Conservation (phyloP, 106 monocot genomes). For the Hemerocallis citrina region DNA sequence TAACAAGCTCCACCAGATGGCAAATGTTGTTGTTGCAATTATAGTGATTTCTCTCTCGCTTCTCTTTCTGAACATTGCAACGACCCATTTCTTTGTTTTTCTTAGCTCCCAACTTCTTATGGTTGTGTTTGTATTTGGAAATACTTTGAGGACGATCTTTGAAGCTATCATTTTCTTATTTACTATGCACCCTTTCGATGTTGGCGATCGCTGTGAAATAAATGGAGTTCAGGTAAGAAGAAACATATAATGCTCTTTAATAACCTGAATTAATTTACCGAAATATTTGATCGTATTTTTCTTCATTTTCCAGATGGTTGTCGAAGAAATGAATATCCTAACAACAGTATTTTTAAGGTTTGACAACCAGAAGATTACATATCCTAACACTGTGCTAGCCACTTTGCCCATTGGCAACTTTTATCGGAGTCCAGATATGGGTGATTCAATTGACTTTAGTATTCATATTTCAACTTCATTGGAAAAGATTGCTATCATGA, state of each 20-base stretch:
- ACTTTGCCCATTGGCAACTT: slow-evolving; percentile 58
- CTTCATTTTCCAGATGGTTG: slow-evolving; percentile 50
- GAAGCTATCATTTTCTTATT: slow-evolving; percentile 84
- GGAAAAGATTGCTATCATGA: slow-evolving; percentile 71
- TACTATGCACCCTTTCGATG: slow-evolving; percentile 88
- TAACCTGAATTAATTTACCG: neutral
- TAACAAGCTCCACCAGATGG: slow-evolving; percentile 84
- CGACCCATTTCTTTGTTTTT: slow-evolving; percentile 58
- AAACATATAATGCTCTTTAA: neutral
- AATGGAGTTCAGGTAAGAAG: slow-evolving; percentile 66
- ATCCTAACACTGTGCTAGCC: slow-evolving; percentile 69
- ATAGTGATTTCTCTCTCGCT: slow-evolving; percentile 70
- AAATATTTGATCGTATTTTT: neutral
- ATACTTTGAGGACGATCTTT: slow-evolving; percentile 72
- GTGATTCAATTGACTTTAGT: slow-evolving; percentile 74
- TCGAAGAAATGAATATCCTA: slow-evolving; percentile 94
- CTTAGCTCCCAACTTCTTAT: slow-evolving; percentile 75
- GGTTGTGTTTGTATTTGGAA: slow-evolving; percentile 67
- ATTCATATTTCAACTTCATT: slow-evolving; percentile 70
- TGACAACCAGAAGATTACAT: slow-evolving; percentile 79
- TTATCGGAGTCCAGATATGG: slow-evolving; percentile 94
- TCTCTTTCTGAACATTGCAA: slow-evolving; percentile 66
- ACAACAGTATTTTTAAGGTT: slow-evolving; percentile 71
- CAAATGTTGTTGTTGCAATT: slow-evolving; percentile 52
- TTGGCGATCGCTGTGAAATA: slow-evolving; percentile 83